Evolutionary conservation across 2,329 filamentous ascomycete species (phyloP), one percentile per base, ranked within the genome.

Genomic region (Nigrospora sphaerica): DNA sequence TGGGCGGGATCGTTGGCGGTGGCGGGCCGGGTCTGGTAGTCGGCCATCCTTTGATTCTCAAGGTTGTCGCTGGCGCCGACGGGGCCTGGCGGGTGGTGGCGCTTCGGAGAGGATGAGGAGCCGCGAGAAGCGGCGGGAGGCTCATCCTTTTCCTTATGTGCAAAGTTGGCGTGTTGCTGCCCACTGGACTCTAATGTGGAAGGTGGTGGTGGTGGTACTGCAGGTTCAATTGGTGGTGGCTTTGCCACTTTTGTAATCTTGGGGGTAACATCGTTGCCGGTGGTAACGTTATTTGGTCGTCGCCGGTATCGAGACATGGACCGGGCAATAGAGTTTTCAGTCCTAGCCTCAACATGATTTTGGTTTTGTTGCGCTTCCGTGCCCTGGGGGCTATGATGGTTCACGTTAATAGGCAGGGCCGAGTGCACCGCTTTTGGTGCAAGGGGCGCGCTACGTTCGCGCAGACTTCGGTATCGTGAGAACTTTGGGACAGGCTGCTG

Each of bases 231-330:
- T 6, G 23, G 46, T 19, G 16, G 43, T 34, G 39, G 39, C 16
- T 37, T 36, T 12, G 32, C 18, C 36, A 31, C 32, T 18, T 44
- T 38, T 33, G 44, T 54, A 54, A 57, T 54, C 48, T 58, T 57
- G 39, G 54, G 54, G 51, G 55, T 54, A 44, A 52, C 51, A 57
- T 58, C 51, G 52, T 49, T 53, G 52, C 53, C 51, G 35, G 49
- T 54, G 45, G 56, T 47, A 52, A 57, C 53, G 49, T 54, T 60
- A 52, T 55, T 47, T 33, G 54, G 48, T 34, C 56, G 57, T 34
- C 60, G 57, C 37, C 61, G 61, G 52, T 64, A 64, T 51, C 61
- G 59, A 55, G 61, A 64, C 61, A 62, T 63, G 46, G 60, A 62
- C 46, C 60, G 55, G 49, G 60, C 53, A 50, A 62, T 57, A 52